Evolutionary conservation across 352 stramenopile genomes (phyloP).

Genomic region (Phytopythium delawarense): DNA sequence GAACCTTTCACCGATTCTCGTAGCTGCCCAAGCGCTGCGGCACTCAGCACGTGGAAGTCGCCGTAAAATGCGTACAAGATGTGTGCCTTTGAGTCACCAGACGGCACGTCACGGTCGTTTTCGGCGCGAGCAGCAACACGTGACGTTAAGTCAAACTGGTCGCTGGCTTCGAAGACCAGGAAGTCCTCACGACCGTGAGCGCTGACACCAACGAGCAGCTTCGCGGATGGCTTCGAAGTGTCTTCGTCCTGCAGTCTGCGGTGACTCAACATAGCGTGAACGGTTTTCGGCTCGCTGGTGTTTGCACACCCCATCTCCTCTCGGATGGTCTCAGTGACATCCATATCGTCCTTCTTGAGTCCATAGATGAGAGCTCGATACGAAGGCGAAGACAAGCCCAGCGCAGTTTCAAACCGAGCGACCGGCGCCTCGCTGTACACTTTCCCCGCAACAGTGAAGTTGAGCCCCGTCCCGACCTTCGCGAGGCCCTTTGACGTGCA

Average conservation of each 20-base stretch:
- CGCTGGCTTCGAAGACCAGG: constrained; percentile 22
- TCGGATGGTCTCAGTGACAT: constrained; percentile 28
- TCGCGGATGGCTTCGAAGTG: constrained; percentile 4
- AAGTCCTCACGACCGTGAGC: constrained; percentile 12
- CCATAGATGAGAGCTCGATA: constrained; percentile 35
- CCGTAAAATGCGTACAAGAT: constrained; percentile 47
- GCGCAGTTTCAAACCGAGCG: constrained; percentile 18
- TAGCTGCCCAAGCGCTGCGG: constrained; percentile 23
- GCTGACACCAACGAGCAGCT: constrained; percentile 27
- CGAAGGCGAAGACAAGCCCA: constrained; percentile 7
- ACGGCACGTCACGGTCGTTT: no score
- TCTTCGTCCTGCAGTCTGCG: background rate
- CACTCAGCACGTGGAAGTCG: constrained; percentile 35
- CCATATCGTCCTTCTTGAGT: constrained; percentile 21
- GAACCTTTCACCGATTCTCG: constrained; percentile 5
- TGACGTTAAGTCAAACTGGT: constrained; percentile 19
- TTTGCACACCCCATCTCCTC: constrained; percentile 7
- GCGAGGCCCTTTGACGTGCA: constrained; percentile 30
- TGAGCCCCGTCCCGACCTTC: constrained; percentile 67
- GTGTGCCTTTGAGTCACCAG: background rate
- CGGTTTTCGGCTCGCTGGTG: background rate
- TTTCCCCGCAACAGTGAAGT: constrained; percentile 70
- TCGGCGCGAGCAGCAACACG: background rate
- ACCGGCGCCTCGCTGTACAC: constrained; percentile 42
- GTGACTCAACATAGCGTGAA: constrained; percentile 15